phyloP scores from a whole-genome alignment of 495 filamentous ascomycete genomes.

The Darksidea phi region DNA sequence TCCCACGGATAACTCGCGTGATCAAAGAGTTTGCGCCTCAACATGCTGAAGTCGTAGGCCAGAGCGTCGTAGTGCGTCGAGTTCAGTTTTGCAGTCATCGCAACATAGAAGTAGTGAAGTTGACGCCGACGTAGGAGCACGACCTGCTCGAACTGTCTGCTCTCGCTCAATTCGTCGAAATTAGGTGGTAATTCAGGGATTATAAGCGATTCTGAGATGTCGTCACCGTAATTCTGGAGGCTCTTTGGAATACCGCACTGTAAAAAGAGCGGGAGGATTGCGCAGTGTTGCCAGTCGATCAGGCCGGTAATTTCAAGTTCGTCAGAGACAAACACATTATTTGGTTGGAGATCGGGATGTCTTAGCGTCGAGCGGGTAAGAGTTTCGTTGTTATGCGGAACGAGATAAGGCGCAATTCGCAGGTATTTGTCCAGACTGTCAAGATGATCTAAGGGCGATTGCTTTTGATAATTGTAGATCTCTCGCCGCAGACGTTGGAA shows the following conservation, averaged over 20 bases:
- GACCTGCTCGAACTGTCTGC: constrained; percentile 2
- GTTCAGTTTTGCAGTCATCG: constrained; percentile 2
- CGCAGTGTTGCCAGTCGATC: constrained; percentile 29
- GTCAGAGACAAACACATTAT: constrained; percentile 27
- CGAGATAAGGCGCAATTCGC: constrained; percentile 1
- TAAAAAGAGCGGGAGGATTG: constrained; percentile 8
- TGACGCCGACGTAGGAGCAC: constrained; percentile 8
- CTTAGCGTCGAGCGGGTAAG: constrained; percentile 8
- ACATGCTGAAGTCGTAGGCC: not conserved
- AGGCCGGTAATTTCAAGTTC: constrained; percentile 19
- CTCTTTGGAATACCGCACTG: constrained; percentile 10
- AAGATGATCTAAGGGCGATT: not conserved
- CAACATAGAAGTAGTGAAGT: constrained; percentile 18
- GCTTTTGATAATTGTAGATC: constrained; percentile 11
- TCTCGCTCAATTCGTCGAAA: not conserved
- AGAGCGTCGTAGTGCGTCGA: constrained; percentile 10
- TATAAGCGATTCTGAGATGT: constrained; percentile 3
- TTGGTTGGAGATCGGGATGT: constrained; percentile 16
- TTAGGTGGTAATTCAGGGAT: not conserved
- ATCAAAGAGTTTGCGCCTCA: constrained; percentile 8
- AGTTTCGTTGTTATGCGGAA: constrained; percentile 6
- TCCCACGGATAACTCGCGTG: constrained; percentile 16
- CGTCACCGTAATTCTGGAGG: constrained; percentile 18
- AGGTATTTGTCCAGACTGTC: constrained; percentile 17
- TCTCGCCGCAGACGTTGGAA: constrained; percentile 1